Evolutionary conservation across 441 rosid species (phyloP).

Genomic region (Lepidium campestre): DNA sequence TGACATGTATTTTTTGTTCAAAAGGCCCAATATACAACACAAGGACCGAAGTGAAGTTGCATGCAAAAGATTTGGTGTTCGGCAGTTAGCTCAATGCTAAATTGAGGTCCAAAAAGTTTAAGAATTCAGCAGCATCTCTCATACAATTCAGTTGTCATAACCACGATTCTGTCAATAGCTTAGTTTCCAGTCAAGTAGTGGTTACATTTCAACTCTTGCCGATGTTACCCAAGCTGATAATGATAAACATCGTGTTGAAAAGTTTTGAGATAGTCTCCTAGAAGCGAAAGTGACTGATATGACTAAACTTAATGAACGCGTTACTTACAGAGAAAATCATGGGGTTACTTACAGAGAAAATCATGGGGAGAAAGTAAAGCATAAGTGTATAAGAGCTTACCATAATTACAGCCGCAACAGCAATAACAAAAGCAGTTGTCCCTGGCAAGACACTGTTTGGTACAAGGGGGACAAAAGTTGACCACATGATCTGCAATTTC

Average conservation of each 20-base stretch:
- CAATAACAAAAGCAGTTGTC: constrained; percentile 44
- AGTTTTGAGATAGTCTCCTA: neutral
- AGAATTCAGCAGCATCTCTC: neutral
- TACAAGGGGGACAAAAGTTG: constrained; percentile 78
- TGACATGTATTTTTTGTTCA: neutral
- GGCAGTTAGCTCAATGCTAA: neutral
- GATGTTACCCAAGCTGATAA: neutral
- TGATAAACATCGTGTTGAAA: neutral
- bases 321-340: neutral
- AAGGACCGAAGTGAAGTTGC: neutral
- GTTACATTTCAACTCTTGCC: neutral
- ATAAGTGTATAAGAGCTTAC: constrained; percentile 37
- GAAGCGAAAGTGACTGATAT: neutral
- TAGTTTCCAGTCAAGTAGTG: neutral
- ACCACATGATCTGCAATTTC: constrained; percentile 75
- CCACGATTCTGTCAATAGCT: neutral
- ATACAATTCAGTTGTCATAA: neutral
- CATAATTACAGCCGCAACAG: constrained; percentile 63
- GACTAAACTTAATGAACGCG: neutral
- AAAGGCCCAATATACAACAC: neutral
- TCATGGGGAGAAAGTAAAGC: neutral
- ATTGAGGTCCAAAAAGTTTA: neutral
- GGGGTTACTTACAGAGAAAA: neutral
- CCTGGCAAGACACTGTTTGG: constrained; percentile 72
- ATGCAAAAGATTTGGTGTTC: neutral